Base-by-base conservation (phyloP, 441 rosid genomes). In the Eutrema salsugineum region DNA sequence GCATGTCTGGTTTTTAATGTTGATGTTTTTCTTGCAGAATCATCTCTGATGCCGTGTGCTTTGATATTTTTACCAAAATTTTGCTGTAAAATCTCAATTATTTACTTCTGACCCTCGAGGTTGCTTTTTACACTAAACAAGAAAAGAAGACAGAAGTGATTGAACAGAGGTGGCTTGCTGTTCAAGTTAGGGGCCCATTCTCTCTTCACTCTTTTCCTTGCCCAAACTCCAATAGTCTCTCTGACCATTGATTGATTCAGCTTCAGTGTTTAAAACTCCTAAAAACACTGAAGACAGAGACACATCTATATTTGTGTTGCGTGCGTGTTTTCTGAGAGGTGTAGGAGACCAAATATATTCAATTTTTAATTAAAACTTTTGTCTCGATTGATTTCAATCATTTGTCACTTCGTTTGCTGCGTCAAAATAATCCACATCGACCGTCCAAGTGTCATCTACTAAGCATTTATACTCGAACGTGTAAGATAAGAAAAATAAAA, bases 161-260 rank as follows among this genome's bases (percentile, higher is more conserved):
- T 59, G 51, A 55, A 69, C 66, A 70, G 71, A 58, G 42, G 19
- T 71, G 16, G 42, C 80, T 71, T 77, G 77, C 16, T 59, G 24
- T 65, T 77, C 59, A 66, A 66, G 72, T 66, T 51, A 71, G 36
- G 77, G 77, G 43, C 80, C 80, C 76, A 70, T 69, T 14, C 49
- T 72, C 10, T 50, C n/a, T 12, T 7, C 43, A 46, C 54, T 36
- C 48, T 8, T 27, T 11, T 50, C 20, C 11, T 22, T 53, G n/a
- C 50, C 71, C 71, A 65, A 56, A 40, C 54, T 51, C 30, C 58
- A 36, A 57, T 61, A 38, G 69, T 43, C 36, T 56, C 59, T 43
- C 74, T 53, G 51, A 54, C 70, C 57, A 67, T 22, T 43, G 71
- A 66, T 53, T 53, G 63, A 42, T 59, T 59, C 59, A 57, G 73